phyloP scores from a whole-genome alignment of 805 yeast species.

The Nakazawaea pomicola region DNA sequence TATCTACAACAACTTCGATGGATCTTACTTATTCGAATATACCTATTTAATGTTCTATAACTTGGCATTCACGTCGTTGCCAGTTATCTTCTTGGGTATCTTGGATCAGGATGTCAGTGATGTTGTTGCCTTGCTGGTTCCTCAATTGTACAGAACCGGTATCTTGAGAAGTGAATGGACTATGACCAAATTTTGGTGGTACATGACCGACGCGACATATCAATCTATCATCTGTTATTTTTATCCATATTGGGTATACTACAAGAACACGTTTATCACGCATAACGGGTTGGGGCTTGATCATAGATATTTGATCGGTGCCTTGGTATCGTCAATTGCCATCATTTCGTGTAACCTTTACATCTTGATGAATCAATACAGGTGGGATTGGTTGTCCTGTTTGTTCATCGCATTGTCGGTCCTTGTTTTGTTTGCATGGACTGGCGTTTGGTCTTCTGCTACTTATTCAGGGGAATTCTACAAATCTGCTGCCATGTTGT shows the following conservation, averaged over 20 bases:
- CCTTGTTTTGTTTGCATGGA: constrained; percentile 64
- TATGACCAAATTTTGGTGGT: constrained; percentile 50
- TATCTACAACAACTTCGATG: constrained; percentile 63
- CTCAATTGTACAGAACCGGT: constrained; percentile 66
- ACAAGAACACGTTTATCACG: constrained; percentile 36
- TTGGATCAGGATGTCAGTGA: constrained; percentile 75
- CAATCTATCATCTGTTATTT: constrained; percentile 68
- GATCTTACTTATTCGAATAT: constrained; percentile 71
- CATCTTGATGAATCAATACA: constrained; percentile 59
- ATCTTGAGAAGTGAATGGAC: constrained; percentile 62
- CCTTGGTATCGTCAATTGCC: constrained; percentile 52
- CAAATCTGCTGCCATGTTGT: constrained; percentile 56
- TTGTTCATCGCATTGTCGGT: constrained; percentile 50
- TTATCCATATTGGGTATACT: constrained; percentile 58
- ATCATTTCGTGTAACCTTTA: constrained; percentile 63
- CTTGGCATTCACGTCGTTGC: constrained; percentile 75
- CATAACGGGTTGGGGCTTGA: constrained; percentile 49
- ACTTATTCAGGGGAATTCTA: constrained; percentile 53
- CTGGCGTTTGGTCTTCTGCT: constrained; percentile 69
- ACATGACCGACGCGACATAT: constrained; percentile 65
- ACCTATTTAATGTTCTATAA: constrained; percentile 76
- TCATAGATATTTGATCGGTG: constrained; percentile 71
- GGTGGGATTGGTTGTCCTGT: constrained; percentile 75
- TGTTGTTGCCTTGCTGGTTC: constrained; percentile 58
- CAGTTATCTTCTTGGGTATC: constrained; percentile 68